Evolutionary conservation across 805 yeast species (phyloP), one percentile per base, ranked within the genome.

Genomic region (Teunomyces gatunensis): DNA sequence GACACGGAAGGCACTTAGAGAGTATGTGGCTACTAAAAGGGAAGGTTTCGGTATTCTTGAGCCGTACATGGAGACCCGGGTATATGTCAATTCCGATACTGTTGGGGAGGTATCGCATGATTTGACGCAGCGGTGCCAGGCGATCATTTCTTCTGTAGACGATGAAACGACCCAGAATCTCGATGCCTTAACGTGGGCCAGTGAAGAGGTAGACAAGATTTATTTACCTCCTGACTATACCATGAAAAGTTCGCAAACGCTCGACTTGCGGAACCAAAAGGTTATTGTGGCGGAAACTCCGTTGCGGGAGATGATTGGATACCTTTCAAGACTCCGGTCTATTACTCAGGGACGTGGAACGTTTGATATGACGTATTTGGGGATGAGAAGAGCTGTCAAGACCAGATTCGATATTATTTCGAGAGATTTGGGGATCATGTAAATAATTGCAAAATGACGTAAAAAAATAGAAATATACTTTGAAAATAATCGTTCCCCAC

Each of bases 291-390:
- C 97, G 0, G 79, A 77, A 44, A 91, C 90, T 0, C 97, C 99
- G 3, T 71, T 94, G 60, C 77, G 84, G 50, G 95, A 86, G 51
- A 90, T 94, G 96, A 79, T 90, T 42, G 96, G 97, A 0, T 94
- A 94, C 63, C 74, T 89, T 49, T 81, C 84, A 9, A 80, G 79
- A 51, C 69, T 94, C 40, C 70, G 98, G 56, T 84, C 94, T 32
- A 69, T 90, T 55, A 91, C 97, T 0, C 90, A 89, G 59, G 99
- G 99, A 1, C 75, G 96, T 37, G 96, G 91, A 2, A 78, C 83
- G 2, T 90, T 87, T 64, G 81, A 82, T 50, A 88, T 92, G 96
- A 76, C 79, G 11, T 87, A 84, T 54, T 64, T 73, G 34, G 87
- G 89, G 2, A 89, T 89, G 86, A 81, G 83, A 54, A 69, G 83